Base-by-base conservation (phyloP, 805 yeast species). In the Kazachstania martiniae region DNA sequence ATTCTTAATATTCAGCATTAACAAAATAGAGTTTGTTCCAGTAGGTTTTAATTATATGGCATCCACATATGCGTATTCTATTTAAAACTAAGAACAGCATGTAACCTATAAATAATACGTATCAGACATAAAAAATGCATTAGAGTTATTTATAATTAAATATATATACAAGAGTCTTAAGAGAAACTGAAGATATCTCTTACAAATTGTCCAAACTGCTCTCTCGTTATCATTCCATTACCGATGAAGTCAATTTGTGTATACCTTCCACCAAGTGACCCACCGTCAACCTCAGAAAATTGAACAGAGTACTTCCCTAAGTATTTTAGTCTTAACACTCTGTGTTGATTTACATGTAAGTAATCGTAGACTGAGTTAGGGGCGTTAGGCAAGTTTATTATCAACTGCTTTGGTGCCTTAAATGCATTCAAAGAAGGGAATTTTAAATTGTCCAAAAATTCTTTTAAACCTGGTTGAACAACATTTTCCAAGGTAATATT, bases 401-500 rank as follows among this genome's bases (percentile, higher is more conserved):
- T 17, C 1, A 34, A 8, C 13, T 25, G 15, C 12, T 28, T 8
- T 25, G 18, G 18, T 17, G 22, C 12, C 9, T 18, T 25, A 9
- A 19, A 24, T 4, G 29, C 15, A 10, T 27, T 16, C 5, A 23
- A 10, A 5, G 24, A 26, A 3, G 17, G 15, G 14, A 16, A 31
- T 19, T 35, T 35, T 6, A 48, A 35, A 9, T 37, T 28, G 3
- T 40, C 36, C 35, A 70, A 56, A 39, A 66, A 70, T 16, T 46
- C 39, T 27, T 45, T 48, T n/a, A 70, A 38, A 2, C 69, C 72
- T 1, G 66, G 67, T 44, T 70, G 74, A 12, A 41, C 45, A 41
- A 45, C 18, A 13, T 28, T 25, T 14, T 27, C 29, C 8, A 34
- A 19, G 22, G 22, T 19, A 2, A 36, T 29, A 26, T 27, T 30